phyloP scores from a whole-genome alignment of 768 basidiomycete genomes.

The Phlebiopsis flavidoalba region DNA sequence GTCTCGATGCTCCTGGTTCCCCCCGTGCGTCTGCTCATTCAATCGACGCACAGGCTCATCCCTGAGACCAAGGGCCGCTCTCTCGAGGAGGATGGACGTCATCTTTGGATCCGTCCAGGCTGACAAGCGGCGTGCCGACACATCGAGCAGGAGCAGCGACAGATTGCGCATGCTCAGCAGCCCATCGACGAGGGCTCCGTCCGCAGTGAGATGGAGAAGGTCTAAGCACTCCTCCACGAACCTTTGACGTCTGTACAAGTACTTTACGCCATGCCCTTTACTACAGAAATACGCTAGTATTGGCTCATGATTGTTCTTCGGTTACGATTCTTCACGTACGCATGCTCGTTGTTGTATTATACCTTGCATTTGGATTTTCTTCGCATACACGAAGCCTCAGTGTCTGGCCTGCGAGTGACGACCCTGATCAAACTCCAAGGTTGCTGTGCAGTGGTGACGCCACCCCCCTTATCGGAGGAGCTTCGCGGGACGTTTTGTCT shows the following conservation, averaged over 20 bases:
- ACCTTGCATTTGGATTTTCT: background rate
- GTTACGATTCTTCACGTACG: background rate
- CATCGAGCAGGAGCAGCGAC: slow-evolving; percentile 41
- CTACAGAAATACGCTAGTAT: background rate
- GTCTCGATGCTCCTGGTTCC: slow-evolving; percentile 14
- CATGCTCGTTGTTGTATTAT: background rate
- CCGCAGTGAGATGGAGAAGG: slow-evolving; percentile 5
- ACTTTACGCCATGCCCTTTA: background rate
- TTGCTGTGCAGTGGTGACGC: too few species aligned
- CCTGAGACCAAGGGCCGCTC: slow-evolving; percentile 38
- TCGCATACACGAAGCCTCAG: background rate
- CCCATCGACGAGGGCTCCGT: slow-evolving; percentile 6
- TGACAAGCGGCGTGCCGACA: slow-evolving; percentile 49
- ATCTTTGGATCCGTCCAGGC: slow-evolving; percentile 53
- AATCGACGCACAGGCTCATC: slow-evolving; percentile 31
- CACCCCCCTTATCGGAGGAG: too few species aligned
- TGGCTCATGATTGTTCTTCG: background rate
- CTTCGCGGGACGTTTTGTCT: too few species aligned
- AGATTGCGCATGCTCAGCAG: background rate
- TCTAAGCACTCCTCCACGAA: background rate
- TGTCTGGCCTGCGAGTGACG: too few species aligned
- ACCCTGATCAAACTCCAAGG: too few species aligned
- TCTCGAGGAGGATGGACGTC: slow-evolving; percentile 52
- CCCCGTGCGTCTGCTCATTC: slow-evolving; percentile 30
- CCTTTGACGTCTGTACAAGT: background rate